phyloP scores from a whole-genome alignment of 805 yeast genomes.

The Ogataea philodendri region DNA sequence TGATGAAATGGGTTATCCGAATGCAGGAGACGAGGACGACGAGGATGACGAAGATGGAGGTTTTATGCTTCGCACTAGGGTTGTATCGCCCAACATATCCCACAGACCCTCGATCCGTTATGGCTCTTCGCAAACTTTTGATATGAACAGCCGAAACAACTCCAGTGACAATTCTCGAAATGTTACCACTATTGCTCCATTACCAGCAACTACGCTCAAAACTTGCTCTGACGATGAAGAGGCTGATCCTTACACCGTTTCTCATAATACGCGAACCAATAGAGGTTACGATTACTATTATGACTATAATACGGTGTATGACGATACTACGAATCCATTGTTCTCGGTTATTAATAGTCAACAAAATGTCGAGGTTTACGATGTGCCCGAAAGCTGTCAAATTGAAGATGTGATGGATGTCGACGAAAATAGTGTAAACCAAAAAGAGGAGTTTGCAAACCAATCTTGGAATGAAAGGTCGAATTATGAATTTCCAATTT shows the following conservation, averaged over 20 bases:
- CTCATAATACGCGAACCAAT: conserved; percentile 69
- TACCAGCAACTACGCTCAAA: conserved; percentile 87
- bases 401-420: conserved; percentile 31
- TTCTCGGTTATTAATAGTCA: conserved; percentile 22
- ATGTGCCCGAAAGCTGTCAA: conserved; percentile 43
- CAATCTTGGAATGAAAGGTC: background rate
- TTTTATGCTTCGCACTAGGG: conserved; percentile 24
- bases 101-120: conserved; percentile 31
- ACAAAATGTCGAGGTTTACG: conserved; percentile 33
- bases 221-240: conserved; percentile 66
- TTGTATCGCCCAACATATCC: conserved; percentile 23
- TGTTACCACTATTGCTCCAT: conserved; percentile 62
- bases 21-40: conserved; percentile 24
- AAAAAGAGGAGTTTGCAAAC: background rate
- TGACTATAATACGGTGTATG: conserved; percentile 77
- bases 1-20: conserved; percentile 23
- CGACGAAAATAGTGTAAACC: conserved; percentile 12
- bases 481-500: background rate
- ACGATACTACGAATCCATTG: conserved; percentile 48
- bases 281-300: conserved; percentile 77
- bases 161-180: conserved; percentile 6
- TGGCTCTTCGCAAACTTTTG: no score
- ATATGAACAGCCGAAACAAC: no score
- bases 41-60: conserved; percentile 29
- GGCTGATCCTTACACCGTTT: conserved; percentile 56